Conservation (phyloP, 164 flowering plant species). For the Kingdonia uniflora region DNA sequence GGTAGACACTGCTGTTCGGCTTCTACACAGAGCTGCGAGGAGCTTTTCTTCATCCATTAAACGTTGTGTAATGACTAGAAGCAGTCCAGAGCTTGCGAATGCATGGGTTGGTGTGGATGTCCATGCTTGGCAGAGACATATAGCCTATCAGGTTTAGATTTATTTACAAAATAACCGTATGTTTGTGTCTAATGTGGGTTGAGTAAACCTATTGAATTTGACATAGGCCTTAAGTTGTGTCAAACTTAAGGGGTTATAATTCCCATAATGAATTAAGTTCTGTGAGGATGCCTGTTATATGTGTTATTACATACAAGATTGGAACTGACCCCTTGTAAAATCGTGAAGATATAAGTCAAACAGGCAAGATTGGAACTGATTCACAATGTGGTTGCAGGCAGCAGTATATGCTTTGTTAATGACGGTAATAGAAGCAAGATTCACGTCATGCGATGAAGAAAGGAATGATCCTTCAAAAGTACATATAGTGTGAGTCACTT, state of each 20-base stretch:
- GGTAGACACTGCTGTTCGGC: slow-evolving; percentile 36
- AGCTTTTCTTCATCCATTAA: slow-evolving; percentile 39
- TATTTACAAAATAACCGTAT: background rate
- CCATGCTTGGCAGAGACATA: slow-evolving; percentile 50
- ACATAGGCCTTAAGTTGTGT: too few relatives aligned
- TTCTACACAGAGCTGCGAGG: slow-evolving; percentile 47
- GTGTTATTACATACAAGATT: too few relatives aligned
- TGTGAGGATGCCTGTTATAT: too few relatives aligned
- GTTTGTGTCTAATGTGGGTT: too few relatives aligned
- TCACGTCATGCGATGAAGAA: slow-evolving; percentile 27
- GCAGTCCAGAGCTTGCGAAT: slow-evolving; percentile 36
- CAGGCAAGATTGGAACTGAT: too few relatives aligned
- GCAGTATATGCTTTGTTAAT: slow-evolving; percentile 49
- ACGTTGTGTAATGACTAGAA: slow-evolving; percentile 25
- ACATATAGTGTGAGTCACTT: slow-evolving; percentile 33
- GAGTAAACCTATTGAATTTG: too few relatives aligned
- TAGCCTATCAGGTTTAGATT: slow-evolving; percentile 42
- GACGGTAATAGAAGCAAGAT: slow-evolving; percentile 32
- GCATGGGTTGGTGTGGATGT: slow-evolving; percentile 71
- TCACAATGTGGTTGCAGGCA: slow-evolving; percentile 32
- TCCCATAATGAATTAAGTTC: too few relatives aligned
- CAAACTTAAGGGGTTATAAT: too few relatives aligned
- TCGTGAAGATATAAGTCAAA: too few relatives aligned
- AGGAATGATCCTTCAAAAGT: slow-evolving; percentile 24
- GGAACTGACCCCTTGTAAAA: too few relatives aligned